These are phyloP conservation scores for Tetrahymena thermophila DNA, from an alignment of 73 alveolate species.

Conservation along the genomic window DNA sequence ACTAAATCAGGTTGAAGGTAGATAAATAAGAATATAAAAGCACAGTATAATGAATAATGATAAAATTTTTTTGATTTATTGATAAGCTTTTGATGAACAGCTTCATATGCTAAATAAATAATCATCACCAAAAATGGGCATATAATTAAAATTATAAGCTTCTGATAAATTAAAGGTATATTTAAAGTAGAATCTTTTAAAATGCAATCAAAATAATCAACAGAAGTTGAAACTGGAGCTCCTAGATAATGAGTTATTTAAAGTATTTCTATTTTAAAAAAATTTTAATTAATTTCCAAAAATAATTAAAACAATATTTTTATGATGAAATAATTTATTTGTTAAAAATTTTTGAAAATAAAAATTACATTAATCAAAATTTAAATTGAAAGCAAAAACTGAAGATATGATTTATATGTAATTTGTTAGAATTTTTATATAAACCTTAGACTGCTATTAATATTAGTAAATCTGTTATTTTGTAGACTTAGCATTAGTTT, in stretches of 20 bases:
- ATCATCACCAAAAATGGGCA: background rate
- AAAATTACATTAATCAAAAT: background rate
- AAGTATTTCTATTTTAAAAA: background rate
- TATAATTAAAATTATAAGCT: too few species aligned
- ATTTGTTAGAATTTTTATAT: too few species aligned
- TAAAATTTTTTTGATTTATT: background rate
- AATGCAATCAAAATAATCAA: background rate
- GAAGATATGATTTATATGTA: background rate
- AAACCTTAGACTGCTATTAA: background rate
- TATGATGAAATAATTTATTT: too few species aligned
- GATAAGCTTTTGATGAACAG: too few species aligned
- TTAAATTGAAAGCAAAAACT: background rate
- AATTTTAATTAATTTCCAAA: too few species aligned
- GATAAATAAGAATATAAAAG: background rate
- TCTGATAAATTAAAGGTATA: background rate
- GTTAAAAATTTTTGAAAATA: too few species aligned
- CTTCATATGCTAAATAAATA: background rate
- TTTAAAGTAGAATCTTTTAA: background rate
- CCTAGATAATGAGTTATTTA: background rate
- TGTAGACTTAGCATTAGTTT: too few species aligned
- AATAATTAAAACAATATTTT: too few species aligned
- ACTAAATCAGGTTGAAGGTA: background rate
- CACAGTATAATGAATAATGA: background rate
- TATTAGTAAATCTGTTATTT: background rate
- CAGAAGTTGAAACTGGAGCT: background rate